Evolutionary conservation across 257 asterid species (phyloP).

Genomic region (Nicotiana noctiflora): DNA sequence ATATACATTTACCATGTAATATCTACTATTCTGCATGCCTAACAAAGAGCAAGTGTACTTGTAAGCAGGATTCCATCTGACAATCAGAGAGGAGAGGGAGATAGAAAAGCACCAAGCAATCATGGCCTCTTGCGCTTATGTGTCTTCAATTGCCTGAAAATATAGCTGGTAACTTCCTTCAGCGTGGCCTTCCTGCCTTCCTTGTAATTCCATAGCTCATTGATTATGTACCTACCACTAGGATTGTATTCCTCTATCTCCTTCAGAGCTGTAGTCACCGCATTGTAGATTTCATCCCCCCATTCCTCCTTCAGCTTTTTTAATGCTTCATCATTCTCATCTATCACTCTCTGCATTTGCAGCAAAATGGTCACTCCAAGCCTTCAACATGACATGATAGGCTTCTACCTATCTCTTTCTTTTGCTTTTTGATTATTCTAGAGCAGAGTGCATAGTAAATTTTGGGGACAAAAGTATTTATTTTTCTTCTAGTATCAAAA

Average conservation of each 20-base stretch:
- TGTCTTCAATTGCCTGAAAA: constrained; percentile 29
- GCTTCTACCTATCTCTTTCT: background rate
- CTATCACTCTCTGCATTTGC: constrained; percentile 19
- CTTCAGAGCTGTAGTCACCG: constrained; percentile 26
- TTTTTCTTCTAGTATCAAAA: background rate
- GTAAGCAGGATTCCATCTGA: background rate
- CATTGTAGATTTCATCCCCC: constrained; percentile 26
- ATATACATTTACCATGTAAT: background rate
- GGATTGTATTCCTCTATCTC: constrained; percentile 37
- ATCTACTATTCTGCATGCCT: background rate
- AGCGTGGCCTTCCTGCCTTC: constrained; percentile 37
- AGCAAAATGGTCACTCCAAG: background rate
- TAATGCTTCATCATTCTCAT: constrained; percentile 24
- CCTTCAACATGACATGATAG: background rate
- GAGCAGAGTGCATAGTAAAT: background rate
- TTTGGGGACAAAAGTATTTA: background rate
- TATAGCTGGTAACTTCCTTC: constrained; percentile 32
- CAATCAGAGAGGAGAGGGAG: background rate
- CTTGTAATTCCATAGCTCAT: constrained; percentile 40
- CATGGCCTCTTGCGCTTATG: constrained; percentile 22
- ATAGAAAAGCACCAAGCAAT: background rate
- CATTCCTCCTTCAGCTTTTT: constrained; percentile 21
- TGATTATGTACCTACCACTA: constrained; percentile 38
- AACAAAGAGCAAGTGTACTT: background rate
- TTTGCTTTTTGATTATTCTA: background rate